Evolutionary conservation across 2,329 filamentous ascomycete species (phyloP).

Genomic region (Aschersonia sp.): DNA sequence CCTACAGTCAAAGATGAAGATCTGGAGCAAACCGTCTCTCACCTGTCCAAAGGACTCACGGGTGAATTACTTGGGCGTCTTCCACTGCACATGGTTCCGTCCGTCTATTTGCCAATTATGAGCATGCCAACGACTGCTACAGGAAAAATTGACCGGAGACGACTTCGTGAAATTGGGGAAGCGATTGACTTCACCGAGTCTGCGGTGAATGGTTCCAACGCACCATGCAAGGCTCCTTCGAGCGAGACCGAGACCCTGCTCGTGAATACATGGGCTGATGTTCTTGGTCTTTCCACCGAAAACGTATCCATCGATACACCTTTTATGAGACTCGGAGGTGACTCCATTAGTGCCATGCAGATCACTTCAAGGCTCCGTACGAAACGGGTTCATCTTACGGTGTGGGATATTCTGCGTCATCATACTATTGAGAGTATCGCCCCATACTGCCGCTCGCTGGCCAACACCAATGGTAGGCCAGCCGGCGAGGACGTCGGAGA

Average conservation of each 20-base stretch:
- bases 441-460: slow-evolving; percentile 13
- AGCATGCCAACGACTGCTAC: background rate
- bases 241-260: slow-evolving; percentile 1
- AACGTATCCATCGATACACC: slow-evolving; percentile 15
- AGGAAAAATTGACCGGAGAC: background rate
- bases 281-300: slow-evolving; percentile 20
- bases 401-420: slow-evolving; percentile 15
- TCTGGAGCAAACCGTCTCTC: background rate
- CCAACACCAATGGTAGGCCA: background rate
- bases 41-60: background rate
- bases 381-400: slow-evolving; percentile 14
- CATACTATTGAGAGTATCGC: slow-evolving; percentile 6
- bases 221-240: background rate
- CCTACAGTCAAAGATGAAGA: background rate
- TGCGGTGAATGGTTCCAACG: background rate
- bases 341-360: slow-evolving; percentile 28
- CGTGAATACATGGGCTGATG: slow-evolving; percentile 20
- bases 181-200: background rate
- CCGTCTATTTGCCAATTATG: background rate
- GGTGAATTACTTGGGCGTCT: background rate
- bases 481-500: background rate
- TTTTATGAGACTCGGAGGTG: slow-evolving; percentile 27
- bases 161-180: background rate
- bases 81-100: background rate
- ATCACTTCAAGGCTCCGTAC: slow-evolving; percentile 19